phyloP scores from a whole-genome alignment of 2,329 filamentous ascomycete genomes.

The Aspergillus oerlinghausenensis region DNA sequence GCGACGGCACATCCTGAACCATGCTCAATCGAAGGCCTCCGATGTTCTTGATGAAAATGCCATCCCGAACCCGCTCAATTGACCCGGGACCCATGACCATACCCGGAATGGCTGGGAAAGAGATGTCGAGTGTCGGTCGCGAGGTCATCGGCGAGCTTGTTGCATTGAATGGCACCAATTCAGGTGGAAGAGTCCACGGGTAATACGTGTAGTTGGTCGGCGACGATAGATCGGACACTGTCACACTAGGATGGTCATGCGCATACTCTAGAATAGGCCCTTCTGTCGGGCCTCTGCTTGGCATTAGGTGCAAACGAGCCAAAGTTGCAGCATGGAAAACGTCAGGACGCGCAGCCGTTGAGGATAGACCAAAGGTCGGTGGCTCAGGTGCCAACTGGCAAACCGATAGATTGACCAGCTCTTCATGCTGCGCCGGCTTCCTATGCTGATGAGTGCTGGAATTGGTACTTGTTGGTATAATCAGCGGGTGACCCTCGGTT shows the following conservation, averaged over 20 bases:
- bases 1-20: conserved; percentile 43
- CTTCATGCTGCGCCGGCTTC: conserved; percentile 4
- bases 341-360: conserved; percentile 72
- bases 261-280: conserved; percentile 53
- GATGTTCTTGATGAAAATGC: conserved; percentile 57
- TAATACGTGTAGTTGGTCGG: conserved; percentile 79
- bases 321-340: conserved; percentile 86
- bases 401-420: conserved; percentile 39
- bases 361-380: conserved; percentile 68
- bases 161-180: conserved; percentile 70
- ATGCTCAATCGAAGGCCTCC: conserved; percentile 53
- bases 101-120: conserved; percentile 56
- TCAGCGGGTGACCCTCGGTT: conserved; percentile 88
- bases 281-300: conserved; percentile 54
- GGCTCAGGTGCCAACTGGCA: conserved; percentile 62
- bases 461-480: conserved; percentile 61
- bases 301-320: conserved; percentile 73
- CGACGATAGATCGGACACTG: conserved; percentile 51
- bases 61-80: conserved; percentile 55
- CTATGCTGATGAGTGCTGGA: conserved; percentile 9
- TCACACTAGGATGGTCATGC: conserved; percentile 51
- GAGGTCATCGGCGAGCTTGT: conserved; percentile 69
- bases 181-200: conserved; percentile 82
- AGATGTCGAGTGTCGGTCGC: conserved; percentile 66
- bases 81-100: conserved; percentile 44